phyloP scores from a whole-genome alignment of 176 grass and related monocot genomes.

The Eragrostis nindensis region DNA sequence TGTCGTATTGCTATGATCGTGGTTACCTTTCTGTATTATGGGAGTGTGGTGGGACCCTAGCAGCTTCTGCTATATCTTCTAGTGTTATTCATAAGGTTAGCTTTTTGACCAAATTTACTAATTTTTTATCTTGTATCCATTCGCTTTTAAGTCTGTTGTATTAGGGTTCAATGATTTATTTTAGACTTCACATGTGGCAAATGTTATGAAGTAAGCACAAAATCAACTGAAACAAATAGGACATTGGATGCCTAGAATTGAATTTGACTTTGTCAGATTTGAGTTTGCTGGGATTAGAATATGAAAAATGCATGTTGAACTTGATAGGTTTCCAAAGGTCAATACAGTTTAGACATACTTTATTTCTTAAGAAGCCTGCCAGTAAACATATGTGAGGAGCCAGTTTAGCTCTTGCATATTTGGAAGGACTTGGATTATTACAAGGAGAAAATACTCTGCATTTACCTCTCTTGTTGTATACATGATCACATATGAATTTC shows the following conservation, averaged over 20 bases:
- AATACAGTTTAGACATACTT: not conserved
- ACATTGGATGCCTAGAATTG: not conserved
- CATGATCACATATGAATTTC: conserved; percentile 21
- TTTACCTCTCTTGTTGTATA: not conserved
- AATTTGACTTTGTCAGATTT: not conserved
- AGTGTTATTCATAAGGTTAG: conserved; percentile 95
- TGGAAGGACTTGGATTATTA: not conserved
- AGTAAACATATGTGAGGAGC: not conserved
- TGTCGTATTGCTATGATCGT: conserved; percentile 93
- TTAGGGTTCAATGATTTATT: not conserved
- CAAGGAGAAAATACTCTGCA: not conserved
- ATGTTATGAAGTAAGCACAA: not conserved
- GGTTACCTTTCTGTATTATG: conserved; percentile 90
- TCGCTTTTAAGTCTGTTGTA: not conserved
- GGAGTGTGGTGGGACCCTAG: conserved; percentile 89
- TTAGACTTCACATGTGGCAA: not conserved
- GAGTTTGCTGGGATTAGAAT: conserved; percentile 17
- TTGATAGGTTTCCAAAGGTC: not conserved
- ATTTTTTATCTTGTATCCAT: not conserved
- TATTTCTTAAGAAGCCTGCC: not conserved
- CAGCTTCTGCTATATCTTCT: conserved; percentile 84
- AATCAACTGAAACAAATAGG: not conserved
- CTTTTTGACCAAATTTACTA: conserved; percentile 12
- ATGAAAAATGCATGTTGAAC: not conserved
- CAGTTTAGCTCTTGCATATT: not conserved